Evolutionary conservation across 1,284 basidiomycete species (phyloP), one percentile per base, ranked within the genome.

Genomic region (Termitomyces sp.): DNA sequence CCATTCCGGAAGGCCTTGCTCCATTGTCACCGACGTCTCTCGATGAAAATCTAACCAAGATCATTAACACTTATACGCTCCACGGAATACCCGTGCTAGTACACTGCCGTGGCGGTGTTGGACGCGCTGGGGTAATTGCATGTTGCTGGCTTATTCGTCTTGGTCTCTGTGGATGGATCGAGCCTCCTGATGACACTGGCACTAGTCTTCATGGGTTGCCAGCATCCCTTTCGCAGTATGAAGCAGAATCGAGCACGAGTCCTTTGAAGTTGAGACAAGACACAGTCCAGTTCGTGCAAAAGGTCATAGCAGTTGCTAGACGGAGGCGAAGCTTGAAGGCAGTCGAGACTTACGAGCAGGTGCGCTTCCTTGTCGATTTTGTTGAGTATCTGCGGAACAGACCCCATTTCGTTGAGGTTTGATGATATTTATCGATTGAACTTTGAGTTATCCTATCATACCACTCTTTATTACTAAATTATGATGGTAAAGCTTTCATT

Each of bases 101-200:
- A 5, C 96, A 98, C 64, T 99, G 96, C 68, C 83, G 96, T 26
- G 96, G 95, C 34, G 96, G 96, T 5, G 90, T 99, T 4, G 96
- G 96, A 0, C 82, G 96, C 26, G 96, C 96, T 0, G 95, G 95
- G 1, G 79, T 98, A 40, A 81, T 98, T 34, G 95, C 95, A 1
- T 93, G 90, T 63, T 90, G 89, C 61, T 98, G 96, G 96, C 80
- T 92, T 67, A 76, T 97, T 58, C 95, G 92, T 69, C 85, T 98
- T 64, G 95, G 95, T 5, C 79, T 98, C 15, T 89, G 84, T 61
- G 88, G 88, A 6, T 86, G 85, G 83, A 68, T 81, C 28, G 73
- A 74, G 36, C 61, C 62, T 12, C 42, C 33, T 50, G 26, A 59
- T 55, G 50, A 36, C 13, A 40, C 17, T 38, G 38, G 10, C 13